Evolutionary conservation across 345 rosid genomes (phyloP).

Genomic region (Hibiscus syriacus): DNA sequence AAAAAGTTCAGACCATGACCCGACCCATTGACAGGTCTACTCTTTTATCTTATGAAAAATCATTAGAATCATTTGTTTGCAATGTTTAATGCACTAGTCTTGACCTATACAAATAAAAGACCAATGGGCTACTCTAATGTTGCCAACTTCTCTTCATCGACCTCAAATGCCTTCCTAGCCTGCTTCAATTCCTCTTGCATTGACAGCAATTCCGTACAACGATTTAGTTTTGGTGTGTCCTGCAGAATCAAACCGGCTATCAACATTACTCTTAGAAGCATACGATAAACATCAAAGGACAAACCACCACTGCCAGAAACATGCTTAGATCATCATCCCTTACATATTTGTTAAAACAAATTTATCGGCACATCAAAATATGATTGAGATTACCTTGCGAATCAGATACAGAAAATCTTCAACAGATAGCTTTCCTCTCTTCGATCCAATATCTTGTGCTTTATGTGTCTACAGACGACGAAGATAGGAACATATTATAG

Average conservation of each 20-base stretch:
- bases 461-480: slow-evolving; percentile 59
- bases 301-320: background rate
- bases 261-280: background rate
- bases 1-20: background rate
- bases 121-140: slow-evolving; percentile 23
- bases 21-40: background rate
- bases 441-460: slow-evolving; percentile 88
- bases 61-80: background rate
- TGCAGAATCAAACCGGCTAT: slow-evolving; percentile 23
- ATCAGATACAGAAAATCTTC: slow-evolving; percentile 82
- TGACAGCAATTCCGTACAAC: slow-evolving; percentile 69
- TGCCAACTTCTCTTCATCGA: slow-evolving; percentile 75
- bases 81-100: background rate
- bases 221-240: slow-evolving; percentile 84
- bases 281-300: background rate
- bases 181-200: slow-evolving; percentile 98
- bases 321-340: background rate
- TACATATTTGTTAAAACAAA: background rate
- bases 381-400: slow-evolving; percentile 73
- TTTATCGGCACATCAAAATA: background rate
- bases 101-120: background rate
- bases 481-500: background rate
- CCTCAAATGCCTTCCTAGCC: slow-evolving; percentile 93
- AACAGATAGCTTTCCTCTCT: slow-evolving; percentile 70
- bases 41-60: background rate